Evolutionary conservation across 2,329 filamentous ascomycete species (phyloP), one percentile per base, ranked within the genome.

Genomic region (Colletotrichum orchidophilum): DNA sequence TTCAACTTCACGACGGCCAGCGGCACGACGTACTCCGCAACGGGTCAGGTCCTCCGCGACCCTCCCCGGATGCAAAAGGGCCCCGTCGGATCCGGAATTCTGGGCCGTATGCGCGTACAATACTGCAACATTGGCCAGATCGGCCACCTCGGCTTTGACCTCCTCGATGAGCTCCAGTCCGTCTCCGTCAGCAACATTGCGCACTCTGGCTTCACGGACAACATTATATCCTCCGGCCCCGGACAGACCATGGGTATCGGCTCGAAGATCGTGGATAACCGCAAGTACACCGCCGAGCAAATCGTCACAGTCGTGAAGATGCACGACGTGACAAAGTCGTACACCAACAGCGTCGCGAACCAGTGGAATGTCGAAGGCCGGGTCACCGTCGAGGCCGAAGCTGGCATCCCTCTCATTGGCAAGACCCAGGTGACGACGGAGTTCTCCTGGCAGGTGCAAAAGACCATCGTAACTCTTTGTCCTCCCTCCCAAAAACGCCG

Each of bases 211-310:
- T 73, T 74, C 39, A 65, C 72, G 6, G 57, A 68, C 39, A 66
- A 66, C 49, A 64, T 74, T 31, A 69, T 73, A 63, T 69, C 72
- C 13, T 57, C 73, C 0, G 73, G 73, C 1, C 59, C 60, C 4
- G 73, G 72, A 7, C 59, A 64, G 2, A 66, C 73, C 33, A 46
- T 74, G 5, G 72, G 69, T 6, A 59, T 74, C 7, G 73, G 72
- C 26, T 74, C 72, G 13, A 72, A 73, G 53, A 70, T 73, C 24
- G 50, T 74, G 18, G 72, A 74, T 39, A 74, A 73, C 57, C 66
- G 73, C 49, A 74, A 74, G 60, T 70, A 59, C 13, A 70, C 65
- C 27, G 60, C 31, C 18, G 63, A 72, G 49, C 72, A 74, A 58
- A 70, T 62, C 8, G 73, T 73, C 26, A 73, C 65, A 1, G 59